These are phyloP conservation scores for Malassezia yamatoensis DNA, from an alignment of 1,284 basidiomycete species.

Conservation along the genomic window DNA sequence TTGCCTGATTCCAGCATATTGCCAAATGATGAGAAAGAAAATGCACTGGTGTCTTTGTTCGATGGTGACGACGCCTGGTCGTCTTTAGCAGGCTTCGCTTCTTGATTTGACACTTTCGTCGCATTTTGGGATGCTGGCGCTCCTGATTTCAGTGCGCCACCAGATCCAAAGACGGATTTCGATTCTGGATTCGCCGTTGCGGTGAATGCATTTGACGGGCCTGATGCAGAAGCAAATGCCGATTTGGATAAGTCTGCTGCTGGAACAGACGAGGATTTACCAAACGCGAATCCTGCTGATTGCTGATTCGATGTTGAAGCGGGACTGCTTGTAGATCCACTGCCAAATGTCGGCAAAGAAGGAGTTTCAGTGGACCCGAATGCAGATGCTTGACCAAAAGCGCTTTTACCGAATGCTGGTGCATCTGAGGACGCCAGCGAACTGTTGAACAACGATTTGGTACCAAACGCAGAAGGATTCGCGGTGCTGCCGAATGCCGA, in stretches of 20 bases:
- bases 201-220: not conserved
- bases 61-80: too few species aligned
- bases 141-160: slow-evolving; percentile 3
- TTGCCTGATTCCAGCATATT: too few species aligned
- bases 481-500: slow-evolving; percentile 38
- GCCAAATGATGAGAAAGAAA: too few species aligned
- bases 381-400: slow-evolving; percentile 15
- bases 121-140: not conserved
- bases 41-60: too few species aligned
- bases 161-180: slow-evolving; percentile 14
- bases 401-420: slow-evolving; percentile 27
- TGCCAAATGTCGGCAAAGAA: not conserved
- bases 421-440: slow-evolving; percentile 35
- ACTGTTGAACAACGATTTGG: slow-evolving; percentile 33
- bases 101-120: not conserved
- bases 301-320: not conserved
- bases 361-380: not conserved
- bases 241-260: slow-evolving; percentile 4
- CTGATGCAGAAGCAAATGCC: not conserved
- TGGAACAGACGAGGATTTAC: slow-evolving; percentile 23
- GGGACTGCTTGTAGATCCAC: not conserved
- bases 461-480: slow-evolving; percentile 21
- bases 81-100: too few species aligned
- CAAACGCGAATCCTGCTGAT: slow-evolving; percentile 34
- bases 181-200: not conserved